phyloP scores from a whole-genome alignment of 1,284 basidiomycete genomes.

The Malassezia pachydermatis region DNA sequence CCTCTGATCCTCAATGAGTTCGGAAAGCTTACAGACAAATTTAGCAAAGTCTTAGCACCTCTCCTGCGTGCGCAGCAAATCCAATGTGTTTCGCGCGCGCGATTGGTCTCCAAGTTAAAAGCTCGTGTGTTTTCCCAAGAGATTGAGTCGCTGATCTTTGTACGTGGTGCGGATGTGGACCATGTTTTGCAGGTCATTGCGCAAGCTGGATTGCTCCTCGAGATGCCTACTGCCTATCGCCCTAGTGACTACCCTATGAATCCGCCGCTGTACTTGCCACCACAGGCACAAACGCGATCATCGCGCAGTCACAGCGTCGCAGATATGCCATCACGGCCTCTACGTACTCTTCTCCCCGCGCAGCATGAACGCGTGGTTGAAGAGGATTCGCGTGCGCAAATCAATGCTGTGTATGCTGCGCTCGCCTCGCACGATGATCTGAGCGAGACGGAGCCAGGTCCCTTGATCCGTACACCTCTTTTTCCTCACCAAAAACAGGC shows the following conservation, averaged over 20 bases:
- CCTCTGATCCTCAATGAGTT: constrained; percentile 8
- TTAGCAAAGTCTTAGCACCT: constrained; percentile 7
- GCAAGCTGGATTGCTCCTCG: constrained; percentile 6
- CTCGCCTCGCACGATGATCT: constrained; percentile 77
- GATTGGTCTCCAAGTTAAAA: background rate
- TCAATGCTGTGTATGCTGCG: constrained; percentile 84
- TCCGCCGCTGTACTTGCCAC: constrained; percentile 5
- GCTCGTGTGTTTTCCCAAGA: constrained; percentile 9
- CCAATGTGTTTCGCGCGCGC: constrained; percentile 9
- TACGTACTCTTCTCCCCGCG: background rate
- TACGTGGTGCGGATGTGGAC: background rate
- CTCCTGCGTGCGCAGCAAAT: background rate
- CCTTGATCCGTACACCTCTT: constrained; percentile 74
- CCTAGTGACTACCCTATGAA: constrained; percentile 8
- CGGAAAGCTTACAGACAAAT: constrained; percentile 10
- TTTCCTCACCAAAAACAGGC: constrained; percentile 98
- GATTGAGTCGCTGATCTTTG: constrained; percentile 16
- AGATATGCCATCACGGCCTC: no score
- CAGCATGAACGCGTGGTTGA: constrained; percentile 49
- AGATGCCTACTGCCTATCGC: constrained; percentile 2
- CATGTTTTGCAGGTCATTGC: constrained; percentile 1
- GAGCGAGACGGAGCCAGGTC: constrained; percentile 63
- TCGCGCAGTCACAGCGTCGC: no score
- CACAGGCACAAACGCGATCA: background rate
- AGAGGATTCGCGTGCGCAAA: constrained; percentile 82